phyloP scores from a whole-genome alignment of 2,329 filamentous ascomycete genomes.

The Sphaceloma murrayae region DNA sequence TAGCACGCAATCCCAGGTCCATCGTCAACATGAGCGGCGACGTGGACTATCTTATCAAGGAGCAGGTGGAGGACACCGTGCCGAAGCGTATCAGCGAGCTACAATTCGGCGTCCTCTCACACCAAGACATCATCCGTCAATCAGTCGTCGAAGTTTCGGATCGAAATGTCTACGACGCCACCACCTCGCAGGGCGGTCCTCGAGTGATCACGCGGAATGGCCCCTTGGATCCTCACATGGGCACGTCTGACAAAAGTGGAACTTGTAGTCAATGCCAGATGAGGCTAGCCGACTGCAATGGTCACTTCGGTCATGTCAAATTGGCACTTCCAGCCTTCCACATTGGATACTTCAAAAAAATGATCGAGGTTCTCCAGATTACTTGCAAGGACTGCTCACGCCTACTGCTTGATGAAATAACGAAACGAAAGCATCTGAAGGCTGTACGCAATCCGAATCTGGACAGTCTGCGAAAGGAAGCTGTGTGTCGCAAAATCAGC shows the following conservation, averaged over 20 bases:
- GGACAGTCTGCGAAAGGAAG: conserved; percentile 76
- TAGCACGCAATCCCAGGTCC: background rate
- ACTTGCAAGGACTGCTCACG: conserved; percentile 91
- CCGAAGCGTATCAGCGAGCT: conserved; percentile 89
- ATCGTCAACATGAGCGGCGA: conserved; percentile 13
- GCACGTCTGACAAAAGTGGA: conserved; percentile 74
- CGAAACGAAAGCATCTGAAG: conserved; percentile 67
- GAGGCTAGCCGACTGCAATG: conserved; percentile 73
- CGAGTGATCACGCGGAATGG: conserved; percentile 71
- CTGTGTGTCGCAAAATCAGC: conserved; percentile 78
- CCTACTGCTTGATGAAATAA: conserved; percentile 70
- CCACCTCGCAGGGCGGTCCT: conserved; percentile 41
- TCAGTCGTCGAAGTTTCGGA: conserved; percentile 92
- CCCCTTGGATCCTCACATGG: conserved; percentile 77
- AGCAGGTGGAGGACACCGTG: conserved; percentile 78
- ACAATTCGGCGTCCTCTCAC: conserved; percentile 91
- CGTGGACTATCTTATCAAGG: conserved; percentile 44
- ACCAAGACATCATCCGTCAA: conserved; percentile 90
- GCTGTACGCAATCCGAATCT: conserved; percentile 71
- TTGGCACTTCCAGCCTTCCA: conserved; percentile 89
- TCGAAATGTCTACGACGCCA: conserved; percentile 83
- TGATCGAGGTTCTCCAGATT: conserved; percentile 82
- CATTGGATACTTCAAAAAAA: conserved; percentile 89
- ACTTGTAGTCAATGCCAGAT: conserved; percentile 76
- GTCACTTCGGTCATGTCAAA: conserved; percentile 89